Evolutionary conservation across 306 rosid genomes (phyloP), one percentile per base, ranked within the genome.

Genomic region (Delonix regia): DNA sequence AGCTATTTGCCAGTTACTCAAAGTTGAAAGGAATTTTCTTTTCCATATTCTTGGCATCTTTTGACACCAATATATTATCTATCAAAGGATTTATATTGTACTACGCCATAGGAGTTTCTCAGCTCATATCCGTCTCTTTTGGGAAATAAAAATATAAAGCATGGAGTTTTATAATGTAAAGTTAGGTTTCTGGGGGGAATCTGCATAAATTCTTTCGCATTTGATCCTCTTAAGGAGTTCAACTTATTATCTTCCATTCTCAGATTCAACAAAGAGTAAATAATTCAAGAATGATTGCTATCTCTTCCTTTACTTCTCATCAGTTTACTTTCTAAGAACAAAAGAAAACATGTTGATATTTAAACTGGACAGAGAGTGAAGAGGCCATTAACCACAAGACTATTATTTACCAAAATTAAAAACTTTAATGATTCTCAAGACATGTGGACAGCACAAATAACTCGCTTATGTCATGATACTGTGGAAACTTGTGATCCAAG

Each of bases 141-240:
- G 33, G 63, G 38, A 76, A 71, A 53, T 36, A 76, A 61, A 51
- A 39, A 75, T 18, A 41, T 38, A 60, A 72, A 53, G 59, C 61
- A 60, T 64, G 68, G 41, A 57, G 79, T 82, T 79, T 30, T 56
- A 73, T 73, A 79, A 55, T 77, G 28, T 51, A 77, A 82, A 80
- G 81, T 65, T 41, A 28, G 62, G 61, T 66, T 82, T 77, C 13
- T 39, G 19, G 55, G 74, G 75, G 74, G 86, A 85, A 83, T 74
- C 71, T 78, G 93, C 87, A 82, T 86, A 75, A 80, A 69, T 89
- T 79, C 91, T 53, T 15, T 27, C 24, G 59, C 83, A 13, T 45
- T 52, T 33, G 0, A 55, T 25, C 63, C 33, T 52, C 65, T 13
- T 42, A 42, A 33, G 30, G 21, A 38, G 56, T 70, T 52, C 44